Conservation (phyloP, 495 filamentous ascomycete species). For the Xylaria longipes region DNA sequence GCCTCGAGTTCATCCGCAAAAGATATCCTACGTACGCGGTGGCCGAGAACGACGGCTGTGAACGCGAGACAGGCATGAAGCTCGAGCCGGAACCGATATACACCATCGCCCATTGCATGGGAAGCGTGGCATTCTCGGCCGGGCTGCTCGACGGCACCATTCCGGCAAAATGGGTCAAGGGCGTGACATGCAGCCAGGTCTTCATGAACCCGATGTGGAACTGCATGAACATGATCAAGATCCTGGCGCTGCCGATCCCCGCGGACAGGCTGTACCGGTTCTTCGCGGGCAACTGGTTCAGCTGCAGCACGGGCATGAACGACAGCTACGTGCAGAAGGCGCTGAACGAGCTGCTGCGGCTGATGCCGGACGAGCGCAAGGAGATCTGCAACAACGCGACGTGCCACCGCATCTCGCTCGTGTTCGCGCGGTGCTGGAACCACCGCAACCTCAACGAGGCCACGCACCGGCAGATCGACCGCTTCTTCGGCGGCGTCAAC, state of each 20-base stretch:
- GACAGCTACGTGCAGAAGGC: constrained; percentile 57
- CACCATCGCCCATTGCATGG: constrained; percentile 71
- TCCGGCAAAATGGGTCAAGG: constrained; percentile 61
- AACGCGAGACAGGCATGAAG: constrained; percentile 17
- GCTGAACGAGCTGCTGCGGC: constrained; percentile 63
- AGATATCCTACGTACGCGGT: constrained; percentile 29
- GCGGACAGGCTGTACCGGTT: constrained; percentile 55
- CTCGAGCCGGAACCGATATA: constrained; percentile 56
- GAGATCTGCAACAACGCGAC: constrained; percentile 69
- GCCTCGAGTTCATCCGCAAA: constrained; percentile 59
- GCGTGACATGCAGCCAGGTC: constrained; percentile 68
- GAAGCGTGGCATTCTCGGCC: constrained; percentile 62
- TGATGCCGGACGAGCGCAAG: constrained; percentile 61
- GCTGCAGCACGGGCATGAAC: constrained; percentile 51
- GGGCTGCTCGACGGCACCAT: constrained; percentile 72
- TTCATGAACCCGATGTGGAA: constrained; percentile 70
- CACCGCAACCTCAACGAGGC: constrained; percentile 67
- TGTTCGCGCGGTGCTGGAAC: constrained; percentile 71
- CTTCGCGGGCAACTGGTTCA: constrained; percentile 61
- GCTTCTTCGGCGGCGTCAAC: constrained; percentile 67
- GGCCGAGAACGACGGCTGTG: background rate
- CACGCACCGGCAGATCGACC: constrained; percentile 66
- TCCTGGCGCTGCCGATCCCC: constrained; percentile 51
- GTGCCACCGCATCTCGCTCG: constrained; percentile 66
- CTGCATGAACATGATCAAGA: constrained; percentile 65